Evolutionary conservation across 257 asterid genomes (phyloP).

Genomic region (Euphrasia confusa): DNA sequence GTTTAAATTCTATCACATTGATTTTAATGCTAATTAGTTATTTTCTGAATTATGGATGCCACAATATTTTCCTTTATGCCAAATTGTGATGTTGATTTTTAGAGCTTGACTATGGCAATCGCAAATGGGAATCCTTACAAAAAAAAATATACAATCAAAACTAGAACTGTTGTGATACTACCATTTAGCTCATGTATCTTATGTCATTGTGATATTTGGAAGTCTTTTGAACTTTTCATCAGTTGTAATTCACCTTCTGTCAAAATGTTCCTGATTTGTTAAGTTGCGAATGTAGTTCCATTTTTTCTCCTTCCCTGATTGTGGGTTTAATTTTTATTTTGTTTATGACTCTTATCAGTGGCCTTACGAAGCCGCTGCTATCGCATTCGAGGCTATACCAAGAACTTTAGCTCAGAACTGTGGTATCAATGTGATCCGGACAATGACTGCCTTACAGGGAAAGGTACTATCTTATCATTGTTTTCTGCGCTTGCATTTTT

Average conservation of each 20-base stretch:
- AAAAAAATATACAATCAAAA: background rate
- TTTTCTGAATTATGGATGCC: conserved; percentile 1
- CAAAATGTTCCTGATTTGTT: background rate
- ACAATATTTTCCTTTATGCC: background rate
- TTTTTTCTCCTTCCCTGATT: background rate
- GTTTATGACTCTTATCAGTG: conserved; percentile 44
- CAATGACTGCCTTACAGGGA: conserved; percentile 94
- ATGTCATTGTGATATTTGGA: background rate
- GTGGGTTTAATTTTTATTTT: background rate
- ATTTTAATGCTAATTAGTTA: background rate
- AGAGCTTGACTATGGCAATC: background rate
- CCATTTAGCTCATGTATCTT: conserved; percentile 7
- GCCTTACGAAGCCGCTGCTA: conserved; percentile 99
- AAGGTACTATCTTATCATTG: conserved; percentile 42
- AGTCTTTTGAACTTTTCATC: background rate
- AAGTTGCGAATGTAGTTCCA: background rate
- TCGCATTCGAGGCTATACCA: conserved; percentile 96
- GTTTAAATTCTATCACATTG: background rate
- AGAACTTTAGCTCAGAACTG: conserved; percentile 97
- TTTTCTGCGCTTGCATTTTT: conserved; percentile 12
- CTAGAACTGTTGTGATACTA: background rate
- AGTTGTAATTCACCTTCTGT: background rate
- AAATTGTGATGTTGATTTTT: background rate
- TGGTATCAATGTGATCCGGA: conserved; percentile 91
- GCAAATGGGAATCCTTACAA: background rate